phyloP scores from a whole-genome alignment of 768 basidiomycete genomes.

The Russula lepida region DNA sequence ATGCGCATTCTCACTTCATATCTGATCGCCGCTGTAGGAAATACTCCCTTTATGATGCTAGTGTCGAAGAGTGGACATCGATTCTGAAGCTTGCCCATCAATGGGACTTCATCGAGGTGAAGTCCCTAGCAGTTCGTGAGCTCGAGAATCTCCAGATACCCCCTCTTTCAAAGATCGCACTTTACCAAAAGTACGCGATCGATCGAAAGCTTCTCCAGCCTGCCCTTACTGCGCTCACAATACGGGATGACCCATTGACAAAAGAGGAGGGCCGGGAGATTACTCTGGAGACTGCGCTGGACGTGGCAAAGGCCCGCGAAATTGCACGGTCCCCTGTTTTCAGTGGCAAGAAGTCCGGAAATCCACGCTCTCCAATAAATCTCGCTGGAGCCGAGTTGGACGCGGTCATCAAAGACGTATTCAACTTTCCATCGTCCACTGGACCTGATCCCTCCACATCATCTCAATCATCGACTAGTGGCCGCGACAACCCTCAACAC shows the following conservation, averaged over 20 bases:
- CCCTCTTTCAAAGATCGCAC: constrained; percentile 43
- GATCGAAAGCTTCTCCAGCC: constrained; percentile 43
- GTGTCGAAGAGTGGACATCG: constrained; percentile 42
- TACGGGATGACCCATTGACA: constrained; percentile 42
- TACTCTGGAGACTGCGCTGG: constrained; percentile 46
- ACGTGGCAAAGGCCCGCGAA: constrained; percentile 48
- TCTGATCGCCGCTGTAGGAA: constrained; percentile 29
- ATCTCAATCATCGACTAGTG: neutral
- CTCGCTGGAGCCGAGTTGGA: constrained; percentile 7
- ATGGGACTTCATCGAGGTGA: constrained; percentile 50
- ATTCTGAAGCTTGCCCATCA: constrained; percentile 45
- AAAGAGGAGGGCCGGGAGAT: constrained; percentile 47
- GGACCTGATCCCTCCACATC: neutral
- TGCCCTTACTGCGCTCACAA: constrained; percentile 44
- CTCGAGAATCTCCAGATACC: constrained; percentile 37
- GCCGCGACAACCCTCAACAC: constrained; percentile 1
- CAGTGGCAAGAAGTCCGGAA: neutral
- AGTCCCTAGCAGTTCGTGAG: constrained; percentile 43
- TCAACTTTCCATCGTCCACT: neutral
- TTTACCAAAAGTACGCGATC: constrained; percentile 47
- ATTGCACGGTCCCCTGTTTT: constrained; percentile 9
- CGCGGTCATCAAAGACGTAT: constrained; percentile 5
- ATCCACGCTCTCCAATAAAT: neutral
- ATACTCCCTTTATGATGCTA: constrained; percentile 48
- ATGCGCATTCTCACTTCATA: neutral